A percentile compares a stretch with the other conserved stretches of the same genome.
Conservation (phyloP, 192 early-diverging fungal species). For the Backusella sp. region DNA sequence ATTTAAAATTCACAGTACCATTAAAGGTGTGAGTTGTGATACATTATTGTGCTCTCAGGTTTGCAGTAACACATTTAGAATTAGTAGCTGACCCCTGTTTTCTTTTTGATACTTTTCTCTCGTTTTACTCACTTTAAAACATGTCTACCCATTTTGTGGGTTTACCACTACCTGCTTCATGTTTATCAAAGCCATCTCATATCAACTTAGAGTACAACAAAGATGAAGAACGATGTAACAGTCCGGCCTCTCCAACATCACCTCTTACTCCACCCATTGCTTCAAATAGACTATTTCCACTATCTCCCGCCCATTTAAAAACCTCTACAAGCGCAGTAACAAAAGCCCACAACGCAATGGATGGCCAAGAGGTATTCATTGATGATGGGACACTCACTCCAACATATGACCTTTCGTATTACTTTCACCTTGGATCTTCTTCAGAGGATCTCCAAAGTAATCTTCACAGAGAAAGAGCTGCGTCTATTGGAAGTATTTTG, state of each 20-base stretch:
- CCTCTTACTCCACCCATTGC: neutral
- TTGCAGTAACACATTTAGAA: neutral
- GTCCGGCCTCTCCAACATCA: neutral
- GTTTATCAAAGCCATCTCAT: neutral
- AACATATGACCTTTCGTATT: slow-evolving; percentile 10
- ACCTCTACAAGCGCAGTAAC: neutral
- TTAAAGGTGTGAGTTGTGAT: neutral
- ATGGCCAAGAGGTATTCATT: neutral
- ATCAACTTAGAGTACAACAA: neutral
- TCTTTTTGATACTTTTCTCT: neutral
- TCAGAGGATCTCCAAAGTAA: neutral
- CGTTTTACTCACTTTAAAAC: neutral
- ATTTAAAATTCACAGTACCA: neutral
- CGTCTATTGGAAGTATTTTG: neutral
- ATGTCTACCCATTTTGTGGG: slow-evolving; percentile 4
- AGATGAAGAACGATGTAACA: neutral
- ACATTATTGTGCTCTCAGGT: neutral
- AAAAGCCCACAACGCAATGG: neutral
- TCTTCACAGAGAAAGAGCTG: neutral
- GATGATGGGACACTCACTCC: neutral
- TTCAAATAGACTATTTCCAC: neutral
- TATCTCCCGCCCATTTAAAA: neutral
- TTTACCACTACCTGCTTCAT: neutral
- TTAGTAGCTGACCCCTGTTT: neutral
- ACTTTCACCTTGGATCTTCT: slow-evolving; percentile 7